Evolutionary conservation across 1,284 basidiomycete genomes (phyloP), one percentile per base, ranked within the genome.

Genomic region (Agroathelia rolfsii): DNA sequence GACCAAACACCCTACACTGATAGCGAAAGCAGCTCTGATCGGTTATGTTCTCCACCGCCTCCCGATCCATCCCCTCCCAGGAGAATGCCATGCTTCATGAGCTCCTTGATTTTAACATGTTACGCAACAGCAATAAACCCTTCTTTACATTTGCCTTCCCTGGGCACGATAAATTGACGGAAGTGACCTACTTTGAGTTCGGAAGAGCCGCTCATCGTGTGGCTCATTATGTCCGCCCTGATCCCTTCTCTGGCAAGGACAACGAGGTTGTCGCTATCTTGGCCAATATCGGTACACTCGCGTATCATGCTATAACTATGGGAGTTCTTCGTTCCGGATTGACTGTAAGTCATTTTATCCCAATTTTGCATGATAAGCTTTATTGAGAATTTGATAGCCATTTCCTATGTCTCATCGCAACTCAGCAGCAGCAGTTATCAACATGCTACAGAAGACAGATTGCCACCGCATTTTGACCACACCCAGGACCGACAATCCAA

Each of bases 401-500:
- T 51, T 55, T 30, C 51, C 47, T 1, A 57, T 63, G 30, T 61
- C 62, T 0, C 55, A 51, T 3, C 52, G 59, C 2, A 61, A 60
- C 31, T 53, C 60, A 1, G 30, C 53, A 0, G 46, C 52, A 3
- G 57, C 59, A 0, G 40, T 61, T 4, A 35, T 39, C 2, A 46
- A 58, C 31, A 44, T 63, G 36, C 40, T 62, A 29, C 41, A 36
- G 32, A 53, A 48, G 36, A 51, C 49, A 0, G 39, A 39, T 1
- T 53, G 50, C 10, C 49, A 44, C 26, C 52, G 53, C 8, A 5
- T 64, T 14, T 38, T 63, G 5, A 46, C 49, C 1, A 59, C 58
- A 0, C 28, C 30, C 7, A n/a, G 20, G 5, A 49, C 49, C 1
- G 36, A 53, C 0, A 39, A 41, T 3, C 35, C 39, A 9, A 52